These are phyloP conservation scores for Eucalyptus cloeziana DNA, from an alignment of 345 rosid genomes.

Conservation along the genomic window DNA sequence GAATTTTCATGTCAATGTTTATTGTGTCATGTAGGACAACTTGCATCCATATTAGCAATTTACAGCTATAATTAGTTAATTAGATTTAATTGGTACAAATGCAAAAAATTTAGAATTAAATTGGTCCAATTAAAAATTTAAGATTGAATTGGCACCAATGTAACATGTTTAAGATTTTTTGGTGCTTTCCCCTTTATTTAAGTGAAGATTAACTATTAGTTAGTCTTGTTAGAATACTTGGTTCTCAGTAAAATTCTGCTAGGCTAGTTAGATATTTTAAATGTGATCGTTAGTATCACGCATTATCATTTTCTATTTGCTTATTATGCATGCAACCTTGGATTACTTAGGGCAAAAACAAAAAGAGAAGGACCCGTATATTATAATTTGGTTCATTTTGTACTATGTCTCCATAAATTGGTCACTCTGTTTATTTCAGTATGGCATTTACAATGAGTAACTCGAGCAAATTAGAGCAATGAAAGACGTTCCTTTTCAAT, in stretches of 20 bases:
- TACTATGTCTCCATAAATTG: not conserved
- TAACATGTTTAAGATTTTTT: not conserved
- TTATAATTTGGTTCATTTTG: not conserved
- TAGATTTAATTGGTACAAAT: not conserved
- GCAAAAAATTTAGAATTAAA: too few relatives aligned
- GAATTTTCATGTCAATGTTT: rapidly evolving
- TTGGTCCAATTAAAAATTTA: not conserved
- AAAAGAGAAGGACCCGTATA: not conserved
- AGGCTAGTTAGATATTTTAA: not conserved
- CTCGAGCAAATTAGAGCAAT: not conserved
- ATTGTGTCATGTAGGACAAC: rapidly evolving
- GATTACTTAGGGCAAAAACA: not conserved
- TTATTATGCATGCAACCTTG: not conserved
- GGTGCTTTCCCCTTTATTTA: not conserved
- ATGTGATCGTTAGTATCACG: not conserved
- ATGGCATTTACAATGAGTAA: not conserved
- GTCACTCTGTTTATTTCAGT: not conserved
- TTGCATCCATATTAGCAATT: too few relatives aligned
- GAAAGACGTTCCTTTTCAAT: not conserved
- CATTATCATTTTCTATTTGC: not conserved
- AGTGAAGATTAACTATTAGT: not conserved
- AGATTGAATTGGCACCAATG: not conserved
- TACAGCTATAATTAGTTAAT: too few relatives aligned
- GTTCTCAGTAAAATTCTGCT: not conserved
- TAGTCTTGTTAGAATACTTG: not conserved